phyloP scores from a whole-genome alignment of 2,329 filamentous ascomycete genomes.

The Lomentospora prolificans region DNA sequence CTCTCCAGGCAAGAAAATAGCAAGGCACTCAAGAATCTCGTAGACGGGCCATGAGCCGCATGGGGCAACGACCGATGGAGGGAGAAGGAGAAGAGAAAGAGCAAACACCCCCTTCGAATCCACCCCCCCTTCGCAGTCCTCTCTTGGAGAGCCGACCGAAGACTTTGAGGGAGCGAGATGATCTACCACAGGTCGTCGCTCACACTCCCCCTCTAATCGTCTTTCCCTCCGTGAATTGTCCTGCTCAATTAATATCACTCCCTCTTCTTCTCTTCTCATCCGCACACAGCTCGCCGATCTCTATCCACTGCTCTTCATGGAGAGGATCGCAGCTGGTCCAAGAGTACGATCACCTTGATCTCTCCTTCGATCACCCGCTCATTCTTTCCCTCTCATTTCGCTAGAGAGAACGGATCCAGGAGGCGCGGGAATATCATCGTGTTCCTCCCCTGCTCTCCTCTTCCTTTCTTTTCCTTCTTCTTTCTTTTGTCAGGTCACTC shows the following conservation, averaged over 20 bases:
- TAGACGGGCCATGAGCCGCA: neutral
- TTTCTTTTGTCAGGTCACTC: conserved; percentile 10
- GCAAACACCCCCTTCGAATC: too few relatives aligned
- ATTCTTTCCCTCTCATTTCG: neutral
- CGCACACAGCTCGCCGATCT: conserved; percentile 2
- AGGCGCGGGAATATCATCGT: neutral
- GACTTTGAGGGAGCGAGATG: neutral
- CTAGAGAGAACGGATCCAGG: neutral
- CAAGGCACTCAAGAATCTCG: too few relatives aligned
- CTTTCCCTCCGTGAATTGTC: neutral
- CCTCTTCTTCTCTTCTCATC: neutral
- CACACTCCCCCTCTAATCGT: neutral
- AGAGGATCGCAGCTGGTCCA: neutral
- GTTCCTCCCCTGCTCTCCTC: conserved; percentile 6
- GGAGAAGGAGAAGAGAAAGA: too few relatives aligned
- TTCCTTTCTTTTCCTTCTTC: neutral
- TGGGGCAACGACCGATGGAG: neutral
- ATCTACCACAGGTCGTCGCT: neutral
- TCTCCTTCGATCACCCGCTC: conserved; percentile 1
- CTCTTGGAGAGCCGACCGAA: too few relatives aligned
- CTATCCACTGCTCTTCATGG: neutral
- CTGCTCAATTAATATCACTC: neutral
- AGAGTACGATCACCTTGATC: neutral
- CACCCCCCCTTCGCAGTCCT: too few relatives aligned
- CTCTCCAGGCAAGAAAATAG: neutral